These are phyloP conservation scores for Cyathus striatus DNA, from an alignment of 768 basidiomycete species.

Conservation along the genomic window DNA sequence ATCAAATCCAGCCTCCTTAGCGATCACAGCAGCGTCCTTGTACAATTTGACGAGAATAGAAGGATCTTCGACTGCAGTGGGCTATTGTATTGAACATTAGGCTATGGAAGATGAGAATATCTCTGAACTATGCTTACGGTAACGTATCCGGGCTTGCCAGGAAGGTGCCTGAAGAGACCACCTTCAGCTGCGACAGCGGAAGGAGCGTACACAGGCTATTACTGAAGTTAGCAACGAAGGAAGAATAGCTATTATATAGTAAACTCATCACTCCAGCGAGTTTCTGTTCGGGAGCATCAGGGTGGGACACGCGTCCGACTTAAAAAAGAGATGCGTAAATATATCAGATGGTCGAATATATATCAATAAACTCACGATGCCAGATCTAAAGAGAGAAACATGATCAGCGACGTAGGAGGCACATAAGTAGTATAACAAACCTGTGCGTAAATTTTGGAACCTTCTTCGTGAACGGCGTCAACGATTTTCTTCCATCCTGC, in stretches of 20 bases:
- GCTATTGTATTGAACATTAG: slow-evolving; percentile 14
- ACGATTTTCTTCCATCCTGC: slow-evolving; percentile 40
- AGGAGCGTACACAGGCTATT: slow-evolving; percentile 38
- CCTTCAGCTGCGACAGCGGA: slow-evolving; percentile 38
- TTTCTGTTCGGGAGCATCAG: slow-evolving; percentile 33
- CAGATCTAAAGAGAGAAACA: slow-evolving; percentile 16
- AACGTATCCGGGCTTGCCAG: slow-evolving; percentile 31
- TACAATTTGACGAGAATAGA: slow-evolving; percentile 28
- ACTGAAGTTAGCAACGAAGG: slow-evolving; percentile 3
- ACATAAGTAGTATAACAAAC: slow-evolving; percentile 8
- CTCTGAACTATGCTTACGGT: slow-evolving; percentile 16
- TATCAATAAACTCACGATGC: slow-evolving; percentile 23
- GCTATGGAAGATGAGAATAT: background rate
- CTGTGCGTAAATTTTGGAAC: slow-evolving; percentile 41
- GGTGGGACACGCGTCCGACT: slow-evolving; percentile 33
- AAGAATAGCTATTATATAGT: background rate
- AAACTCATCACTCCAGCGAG: slow-evolving; percentile 22
- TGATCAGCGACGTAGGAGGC: background rate
- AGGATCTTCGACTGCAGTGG: slow-evolving; percentile 38
- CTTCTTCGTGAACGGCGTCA: slow-evolving; percentile 41
- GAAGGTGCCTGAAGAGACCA: slow-evolving; percentile 33
- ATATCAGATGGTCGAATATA: background rate
- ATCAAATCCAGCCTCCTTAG: slow-evolving; percentile 52
- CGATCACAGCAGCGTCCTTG: slow-evolving; percentile 40
- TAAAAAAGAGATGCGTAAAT: background rate